These are phyloP conservation scores for Agrostemma githago DNA, from an alignment of 148 eudicot species.

Conservation along the genomic window DNA sequence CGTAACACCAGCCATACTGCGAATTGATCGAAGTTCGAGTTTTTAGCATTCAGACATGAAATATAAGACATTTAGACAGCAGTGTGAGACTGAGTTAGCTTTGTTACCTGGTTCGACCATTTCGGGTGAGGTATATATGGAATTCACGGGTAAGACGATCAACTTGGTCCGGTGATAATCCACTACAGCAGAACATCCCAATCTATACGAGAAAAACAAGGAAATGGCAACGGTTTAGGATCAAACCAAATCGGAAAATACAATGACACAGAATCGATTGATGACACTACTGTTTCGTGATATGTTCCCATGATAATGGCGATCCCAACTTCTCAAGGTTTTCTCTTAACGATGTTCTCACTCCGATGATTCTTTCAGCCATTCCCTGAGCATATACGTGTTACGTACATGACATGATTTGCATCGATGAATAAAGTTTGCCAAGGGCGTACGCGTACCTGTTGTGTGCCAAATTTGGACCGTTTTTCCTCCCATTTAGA, in stretches of 20 bases:
- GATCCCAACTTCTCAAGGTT: conserved; percentile 87
- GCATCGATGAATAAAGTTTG: neutral
- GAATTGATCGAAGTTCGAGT: neutral
- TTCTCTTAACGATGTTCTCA: conserved; percentile 73
- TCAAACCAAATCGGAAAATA: conserved; percentile 9
- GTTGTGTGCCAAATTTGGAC: no score
- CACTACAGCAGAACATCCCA: conserved; percentile 99
- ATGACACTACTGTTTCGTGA: conserved; percentile 97
- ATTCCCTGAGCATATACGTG: conserved; percentile 44
- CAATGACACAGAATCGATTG: no score
- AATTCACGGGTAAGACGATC: conserved; percentile 79
- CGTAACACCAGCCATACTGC: conserved; percentile 95
- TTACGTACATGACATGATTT: no score
- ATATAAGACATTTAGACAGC: no score
- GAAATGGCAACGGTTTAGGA: neutral
- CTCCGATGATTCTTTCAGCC: conserved; percentile 96
- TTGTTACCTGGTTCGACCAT: conserved; percentile 88
- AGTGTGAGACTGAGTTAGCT: neutral
- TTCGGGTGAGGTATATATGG: conserved; percentile 89
- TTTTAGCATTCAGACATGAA: no score
- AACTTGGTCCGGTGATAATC: conserved; percentile 93
- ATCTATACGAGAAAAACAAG: conserved; percentile 45
- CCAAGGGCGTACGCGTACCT: conserved; percentile 37
- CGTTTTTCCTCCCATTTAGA: no score
- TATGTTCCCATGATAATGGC: conserved; percentile 91